Evolutionary conservation across 2,329 filamentous ascomycete genomes (phyloP), one percentile per base, ranked within the genome.

Genomic region (Beauveria australis): DNA sequence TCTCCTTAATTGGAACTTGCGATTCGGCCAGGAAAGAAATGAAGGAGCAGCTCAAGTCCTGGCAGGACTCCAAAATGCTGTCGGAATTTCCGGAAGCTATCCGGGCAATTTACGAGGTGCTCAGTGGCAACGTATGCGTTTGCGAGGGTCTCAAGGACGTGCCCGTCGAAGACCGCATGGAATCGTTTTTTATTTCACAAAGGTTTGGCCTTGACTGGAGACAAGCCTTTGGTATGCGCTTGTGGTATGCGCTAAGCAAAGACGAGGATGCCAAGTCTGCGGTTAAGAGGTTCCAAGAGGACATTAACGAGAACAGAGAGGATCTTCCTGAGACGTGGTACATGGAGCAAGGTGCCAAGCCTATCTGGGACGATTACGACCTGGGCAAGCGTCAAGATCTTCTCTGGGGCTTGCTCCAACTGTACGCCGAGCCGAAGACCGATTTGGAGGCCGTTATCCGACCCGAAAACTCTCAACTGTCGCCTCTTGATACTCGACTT

Each of bases 201-300:
- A 87, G 87, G 52, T 99, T 97, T 71, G 85, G 85, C 5, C 79
- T 99, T 41, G 89, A 95, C 71, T 99, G 94, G 94, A 87, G 91
- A 72, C 92, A 96, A 70, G 88, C 92, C 0, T 96, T 99, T 72
- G 93, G 91, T 12, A 80, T 99, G 54, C 86, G 92, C 48, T 79
- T 99, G 1, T 97, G 92, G 89, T 99, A 96, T 72, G 87, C 87
- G 49, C 89, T 86, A 2, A 78, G 83, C 40, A 80, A 86, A 44
- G 88, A 92, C 49, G 81, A 85, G 41, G 80, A 97, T 48, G 84
- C 87, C 54, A 40, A 46, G 9, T 78, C 80, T 51, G 92, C 92
- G 3, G 87, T 99, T 5, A 74, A 79, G 48, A 81, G 82, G 30
- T 99, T 92, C 73, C 79, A 85, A 63, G 78, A 86, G 59, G 92